Evolutionary conservation across 1,284 basidiomycete species (phyloP).

Genomic region (Marasmius oreades): DNA sequence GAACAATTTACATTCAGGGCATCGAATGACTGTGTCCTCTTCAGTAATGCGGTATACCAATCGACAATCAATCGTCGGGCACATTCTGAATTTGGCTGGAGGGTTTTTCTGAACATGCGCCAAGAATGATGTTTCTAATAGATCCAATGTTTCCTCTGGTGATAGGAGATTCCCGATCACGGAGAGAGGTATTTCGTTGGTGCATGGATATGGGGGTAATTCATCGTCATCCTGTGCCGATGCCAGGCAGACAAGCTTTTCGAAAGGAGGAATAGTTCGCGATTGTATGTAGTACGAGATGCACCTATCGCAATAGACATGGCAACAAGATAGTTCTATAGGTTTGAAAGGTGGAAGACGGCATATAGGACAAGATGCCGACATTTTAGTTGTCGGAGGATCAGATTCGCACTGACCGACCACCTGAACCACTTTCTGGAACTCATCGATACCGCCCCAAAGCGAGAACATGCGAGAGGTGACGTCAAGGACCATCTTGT

Average conservation of each 20-base stretch:
- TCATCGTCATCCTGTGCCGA: constrained; percentile 15
- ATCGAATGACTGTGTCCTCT: constrained; percentile 24
- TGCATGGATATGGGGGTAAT: not conserved
- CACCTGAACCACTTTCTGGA: constrained; percentile 12
- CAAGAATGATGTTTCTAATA: constrained; percentile 12
- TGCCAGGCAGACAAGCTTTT: constrained; percentile 34
- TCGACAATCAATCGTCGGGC: constrained; percentile 26
- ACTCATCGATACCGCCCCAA: constrained; percentile 28
- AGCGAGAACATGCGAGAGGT: constrained; percentile 29
- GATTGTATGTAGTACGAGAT: constrained; percentile 39
- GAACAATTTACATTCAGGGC: constrained; percentile 22
- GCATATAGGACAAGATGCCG: constrained; percentile 5
- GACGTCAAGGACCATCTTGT: constrained; percentile 39
- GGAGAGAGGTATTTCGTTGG: constrained; percentile 6
- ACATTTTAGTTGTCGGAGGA: not conserved
- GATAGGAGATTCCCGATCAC: constrained; percentile 9
- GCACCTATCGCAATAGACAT: constrained; percentile 49
- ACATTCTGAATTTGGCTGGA: constrained; percentile 6
- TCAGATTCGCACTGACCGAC: not conserved
- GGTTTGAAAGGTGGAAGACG: constrained; percentile 36
- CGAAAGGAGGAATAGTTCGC: constrained; percentile 22
- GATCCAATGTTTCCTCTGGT: constrained; percentile 5
- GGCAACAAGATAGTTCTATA: constrained; percentile 40
- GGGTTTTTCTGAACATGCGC: constrained; percentile 5
- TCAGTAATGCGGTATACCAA: constrained; percentile 23